Evolutionary conservation across 75 land plant genomes (phyloP), one percentile per base, ranked within the genome.

Genomic region (Pseudotsuga menziesii): DNA sequence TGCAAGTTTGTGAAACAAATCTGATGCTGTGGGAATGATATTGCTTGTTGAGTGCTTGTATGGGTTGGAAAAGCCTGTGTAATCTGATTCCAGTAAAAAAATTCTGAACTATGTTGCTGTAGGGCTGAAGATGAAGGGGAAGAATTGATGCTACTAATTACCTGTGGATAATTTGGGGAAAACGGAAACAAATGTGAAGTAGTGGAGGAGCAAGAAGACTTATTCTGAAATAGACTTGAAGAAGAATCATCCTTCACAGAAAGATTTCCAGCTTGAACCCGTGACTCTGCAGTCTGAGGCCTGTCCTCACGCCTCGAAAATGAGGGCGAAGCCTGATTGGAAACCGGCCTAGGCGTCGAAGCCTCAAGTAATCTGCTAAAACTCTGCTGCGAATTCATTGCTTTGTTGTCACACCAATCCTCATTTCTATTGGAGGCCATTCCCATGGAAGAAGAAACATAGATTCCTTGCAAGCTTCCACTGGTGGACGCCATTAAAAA

Each of bases 21-120:
- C 72, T 69, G 72, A 7, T 41, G 72, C 72, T 69, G 54, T 48
- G 54, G 72, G 54, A 69, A 69, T 39, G 72, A n/a, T 69, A 69
- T 11, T 7, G 72, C 35, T 19, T 36, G 72, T 7, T 41, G 72
- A 12, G 54, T 48, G 54, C 54, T 48, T 3, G 20, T 13, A 9
- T 20, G 44, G 52, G 12, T 48, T 48, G 48, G 72, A 69, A 41
- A 69, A 17, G 13, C 72, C 52, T 69, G 48, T 22, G 35, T 69
- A 11, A 36, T 41, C 52, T 69, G 72, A 44, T 69, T 69, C 72
- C 52, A 69, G 11, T 41, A n/a, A 69, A 69, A 41, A 12, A 39
- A 19, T 4, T 67, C 44, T 67, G 72, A 67, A 36, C 36, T 9
- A 35, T 36, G 41, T 64, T 35, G 69, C 41, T 64, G 39, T 15